Evolutionary conservation across 2,329 filamentous ascomycete species (phyloP).

Genomic region (Apiospora aurea): DNA sequence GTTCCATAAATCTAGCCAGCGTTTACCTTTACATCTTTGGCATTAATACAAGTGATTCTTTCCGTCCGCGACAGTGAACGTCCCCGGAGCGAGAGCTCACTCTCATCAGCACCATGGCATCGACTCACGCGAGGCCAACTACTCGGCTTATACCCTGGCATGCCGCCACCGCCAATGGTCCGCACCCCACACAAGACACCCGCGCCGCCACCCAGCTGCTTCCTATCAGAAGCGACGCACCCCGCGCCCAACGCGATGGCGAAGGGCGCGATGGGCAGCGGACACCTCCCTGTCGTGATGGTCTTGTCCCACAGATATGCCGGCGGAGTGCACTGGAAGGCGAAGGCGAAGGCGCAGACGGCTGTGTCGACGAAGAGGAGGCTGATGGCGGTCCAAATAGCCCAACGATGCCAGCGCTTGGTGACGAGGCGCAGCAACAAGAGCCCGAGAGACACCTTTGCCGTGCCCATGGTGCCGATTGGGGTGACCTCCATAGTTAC

Average conservation of each 20-base stretch:
- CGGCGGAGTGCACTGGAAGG: constrained; percentile 20
- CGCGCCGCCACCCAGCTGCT: not conserved
- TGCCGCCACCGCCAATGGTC: constrained; percentile 10
- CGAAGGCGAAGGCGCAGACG: constrained; percentile 17
- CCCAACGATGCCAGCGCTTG: constrained; percentile 17
- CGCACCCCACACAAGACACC: constrained; percentile 17
- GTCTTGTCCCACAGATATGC: constrained; percentile 25
- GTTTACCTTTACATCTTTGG: not conserved
- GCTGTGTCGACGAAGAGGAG: not conserved
- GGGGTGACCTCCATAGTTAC: too few species aligned
- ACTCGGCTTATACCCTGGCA: not conserved
- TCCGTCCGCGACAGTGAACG: not conserved
- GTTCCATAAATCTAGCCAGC: not conserved
- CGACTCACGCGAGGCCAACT: not conserved
- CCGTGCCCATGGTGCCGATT: constrained; percentile 13
- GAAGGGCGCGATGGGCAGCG: constrained; percentile 12
- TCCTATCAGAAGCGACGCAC: not conserved
- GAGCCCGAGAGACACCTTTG: constrained; percentile 15
- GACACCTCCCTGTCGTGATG: not conserved
- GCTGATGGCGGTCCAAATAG: constrained; percentile 24
- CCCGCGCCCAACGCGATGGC: constrained; percentile 2
- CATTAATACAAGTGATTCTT: not conserved
- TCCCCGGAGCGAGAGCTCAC: not conserved
- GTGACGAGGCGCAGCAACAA: constrained; percentile 25
- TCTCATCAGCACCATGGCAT: not conserved